These are phyloP conservation scores for Trapa bicornis DNA, from an alignment of 345 rosid genomes.

Conservation along the genomic window DNA sequence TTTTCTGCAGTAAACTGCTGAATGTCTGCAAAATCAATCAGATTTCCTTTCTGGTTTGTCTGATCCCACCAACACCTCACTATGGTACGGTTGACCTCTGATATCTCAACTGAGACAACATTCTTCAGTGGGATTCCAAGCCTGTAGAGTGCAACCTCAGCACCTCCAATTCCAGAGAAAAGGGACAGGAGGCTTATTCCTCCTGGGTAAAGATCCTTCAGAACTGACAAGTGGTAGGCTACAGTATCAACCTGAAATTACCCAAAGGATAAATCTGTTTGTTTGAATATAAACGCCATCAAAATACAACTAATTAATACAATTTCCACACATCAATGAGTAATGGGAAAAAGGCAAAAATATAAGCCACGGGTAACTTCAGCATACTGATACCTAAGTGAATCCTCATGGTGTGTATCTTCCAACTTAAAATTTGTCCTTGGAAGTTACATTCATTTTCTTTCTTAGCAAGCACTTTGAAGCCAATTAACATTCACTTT, in stretches of 20 bases:
- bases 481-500: neutral
- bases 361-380: neutral
- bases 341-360: neutral
- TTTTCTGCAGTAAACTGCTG: slow-evolving; percentile 29
- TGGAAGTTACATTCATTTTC: neutral
- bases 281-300: neutral
- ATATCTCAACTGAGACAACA: slow-evolving; percentile 69
- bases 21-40: slow-evolving; percentile 44
- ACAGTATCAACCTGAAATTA: slow-evolving; percentile 79
- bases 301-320: neutral
- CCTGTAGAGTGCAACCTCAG: slow-evolving; percentile 75
- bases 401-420: neutral
- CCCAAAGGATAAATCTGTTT: neutral
- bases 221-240: slow-evolving; percentile 68
- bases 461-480: neutral
- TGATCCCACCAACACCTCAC: slow-evolving; percentile 78
- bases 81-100: slow-evolving; percentile 47
- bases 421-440: neutral
- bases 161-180: slow-evolving; percentile 94
- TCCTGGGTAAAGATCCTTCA: slow-evolving; percentile 45
- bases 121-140: slow-evolving; percentile 53
- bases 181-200: slow-evolving; percentile 73
- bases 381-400: neutral
- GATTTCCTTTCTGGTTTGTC: slow-evolving; percentile 66
- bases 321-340: neutral